Evolutionary conservation across 2,329 filamentous ascomycete genomes (phyloP).

Genomic region (Aspergillus oerlinghausenensis): DNA sequence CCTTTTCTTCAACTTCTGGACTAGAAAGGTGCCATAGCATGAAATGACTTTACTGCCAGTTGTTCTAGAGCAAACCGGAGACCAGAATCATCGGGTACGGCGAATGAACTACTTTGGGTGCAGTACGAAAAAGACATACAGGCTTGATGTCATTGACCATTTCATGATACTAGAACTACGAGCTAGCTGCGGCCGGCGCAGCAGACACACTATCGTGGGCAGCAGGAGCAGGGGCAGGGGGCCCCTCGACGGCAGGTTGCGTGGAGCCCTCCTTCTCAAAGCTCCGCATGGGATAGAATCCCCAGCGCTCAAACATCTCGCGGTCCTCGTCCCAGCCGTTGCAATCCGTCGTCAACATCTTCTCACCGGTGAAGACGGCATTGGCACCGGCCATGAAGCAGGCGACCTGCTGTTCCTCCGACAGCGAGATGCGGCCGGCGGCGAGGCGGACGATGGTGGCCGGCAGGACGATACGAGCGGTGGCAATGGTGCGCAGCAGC

Average conservation of each 20-base stretch:
- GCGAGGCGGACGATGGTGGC: constrained; percentile 81
- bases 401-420: constrained; percentile 81
- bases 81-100: too few relatives aligned
- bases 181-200: constrained; percentile 28
- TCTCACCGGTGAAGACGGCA: constrained; percentile 92
- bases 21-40: too few relatives aligned
- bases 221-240: constrained; percentile 1
- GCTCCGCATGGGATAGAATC: constrained; percentile 68
- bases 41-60: too few relatives aligned
- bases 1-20: too few relatives aligned
- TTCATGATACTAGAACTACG: constrained; percentile 9
- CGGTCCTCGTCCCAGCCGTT: constrained; percentile 88
- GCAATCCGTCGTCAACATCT: constrained; percentile 90
- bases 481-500: constrained; percentile 77
- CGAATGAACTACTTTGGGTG: background rate
- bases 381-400: constrained; percentile 91
- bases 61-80: too few relatives aligned
- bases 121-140: background rate
- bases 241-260: constrained; percentile 3
- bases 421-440: constrained; percentile 76
- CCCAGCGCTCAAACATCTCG: constrained; percentile 78
- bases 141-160: background rate
- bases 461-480: constrained; percentile 77
- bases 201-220: constrained; percentile 14
- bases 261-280: constrained; percentile 41